These are phyloP conservation scores for Coniella vitis DNA, from an alignment of 2,329 filamentous ascomycete genomes.

Conservation along the genomic window DNA sequence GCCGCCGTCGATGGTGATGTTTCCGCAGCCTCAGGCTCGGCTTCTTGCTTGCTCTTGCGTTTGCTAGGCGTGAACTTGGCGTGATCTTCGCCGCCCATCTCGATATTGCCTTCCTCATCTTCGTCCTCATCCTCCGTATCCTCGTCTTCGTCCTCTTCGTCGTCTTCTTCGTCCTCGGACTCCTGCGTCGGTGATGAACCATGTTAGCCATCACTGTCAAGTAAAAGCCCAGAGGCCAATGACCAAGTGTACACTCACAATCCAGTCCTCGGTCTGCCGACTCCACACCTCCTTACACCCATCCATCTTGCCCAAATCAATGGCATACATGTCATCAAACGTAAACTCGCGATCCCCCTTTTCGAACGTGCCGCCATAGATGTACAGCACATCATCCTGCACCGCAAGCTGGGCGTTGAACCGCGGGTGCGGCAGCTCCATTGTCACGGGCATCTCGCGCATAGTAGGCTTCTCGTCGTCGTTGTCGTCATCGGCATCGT, in stretches of 20 bases:
- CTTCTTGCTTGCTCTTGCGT: constrained; percentile 43
- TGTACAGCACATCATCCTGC: constrained; percentile 86
- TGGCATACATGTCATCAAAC: constrained; percentile 88
- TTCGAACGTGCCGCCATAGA: constrained; percentile 93
- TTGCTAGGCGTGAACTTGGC: constrained; percentile 46
- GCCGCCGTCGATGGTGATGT: constrained; percentile 12
- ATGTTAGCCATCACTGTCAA: constrained; percentile 16
- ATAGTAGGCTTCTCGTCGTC: constrained; percentile 48
- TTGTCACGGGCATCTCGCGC: constrained; percentile 58
- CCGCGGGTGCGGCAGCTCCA: constrained; percentile 80
- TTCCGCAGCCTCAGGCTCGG: constrained; percentile 28
- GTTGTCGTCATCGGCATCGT: constrained; percentile 28
- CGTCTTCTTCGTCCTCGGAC: constrained; percentile 52
- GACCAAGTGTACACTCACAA: constrained; percentile 40
- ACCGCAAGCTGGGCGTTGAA: constrained; percentile 91
- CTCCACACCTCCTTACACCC: constrained; percentile 89
- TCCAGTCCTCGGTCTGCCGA: constrained; percentile 79
- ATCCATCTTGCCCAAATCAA: constrained; percentile 91
- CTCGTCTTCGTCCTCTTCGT: constrained; percentile 49
- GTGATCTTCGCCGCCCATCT: constrained; percentile 37
- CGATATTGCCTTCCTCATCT: constrained; percentile 41
- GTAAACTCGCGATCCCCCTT: constrained; percentile 93
- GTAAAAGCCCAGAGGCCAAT: background rate
- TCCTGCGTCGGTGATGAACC: constrained; percentile 38
- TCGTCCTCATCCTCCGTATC: constrained; percentile 49